Percentiles rank a stretch among this genome's conserved stretches.
These are phyloP conservation scores for Asterella californica DNA, from an alignment of 225 moss, liverwort and hornwort genomes.

Conservation along the genomic window DNA sequence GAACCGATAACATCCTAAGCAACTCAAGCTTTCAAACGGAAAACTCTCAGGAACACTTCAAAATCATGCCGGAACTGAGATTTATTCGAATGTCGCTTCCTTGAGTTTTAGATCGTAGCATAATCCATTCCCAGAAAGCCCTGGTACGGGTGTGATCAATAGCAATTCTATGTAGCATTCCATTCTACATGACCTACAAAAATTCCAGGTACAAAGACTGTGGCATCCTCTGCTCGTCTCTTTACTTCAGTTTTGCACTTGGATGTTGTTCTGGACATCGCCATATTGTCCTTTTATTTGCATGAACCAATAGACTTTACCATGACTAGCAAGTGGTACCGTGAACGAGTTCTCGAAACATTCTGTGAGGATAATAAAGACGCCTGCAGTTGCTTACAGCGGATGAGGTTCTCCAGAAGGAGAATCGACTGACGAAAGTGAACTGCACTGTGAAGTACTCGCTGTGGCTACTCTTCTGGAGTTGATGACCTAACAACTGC, in stretches of 20 bases:
- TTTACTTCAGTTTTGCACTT: not conserved
- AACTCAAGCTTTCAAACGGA: not conserved
- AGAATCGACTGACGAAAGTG: not conserved
- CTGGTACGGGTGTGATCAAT: constrained; percentile 5
- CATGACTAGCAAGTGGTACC: constrained; percentile 2
- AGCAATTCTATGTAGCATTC: not conserved
- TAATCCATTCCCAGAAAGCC: not conserved
- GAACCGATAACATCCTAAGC: not conserved
- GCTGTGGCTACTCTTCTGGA: not conserved
- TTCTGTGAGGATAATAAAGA: not conserved
- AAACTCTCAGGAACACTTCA: not conserved
- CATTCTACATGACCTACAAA: constrained; percentile 6
- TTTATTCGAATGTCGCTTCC: constrained; percentile 9
- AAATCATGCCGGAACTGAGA: not conserved
- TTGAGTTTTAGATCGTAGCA: not conserved
- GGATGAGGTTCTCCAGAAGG: not conserved
- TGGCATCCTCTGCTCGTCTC: constrained; percentile 11
- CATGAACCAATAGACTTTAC: not conserved
- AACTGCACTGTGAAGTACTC: not conserved
- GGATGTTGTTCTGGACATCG: not conserved
- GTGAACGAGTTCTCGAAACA: not conserved
- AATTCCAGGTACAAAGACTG: constrained; percentile 6
- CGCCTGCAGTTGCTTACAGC: not conserved
- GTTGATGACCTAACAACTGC: constrained; percentile 16
- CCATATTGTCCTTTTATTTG: not conserved